phyloP scores from a whole-genome alignment of 441 rosid genomes.

The Gossypium gossypioides region DNA sequence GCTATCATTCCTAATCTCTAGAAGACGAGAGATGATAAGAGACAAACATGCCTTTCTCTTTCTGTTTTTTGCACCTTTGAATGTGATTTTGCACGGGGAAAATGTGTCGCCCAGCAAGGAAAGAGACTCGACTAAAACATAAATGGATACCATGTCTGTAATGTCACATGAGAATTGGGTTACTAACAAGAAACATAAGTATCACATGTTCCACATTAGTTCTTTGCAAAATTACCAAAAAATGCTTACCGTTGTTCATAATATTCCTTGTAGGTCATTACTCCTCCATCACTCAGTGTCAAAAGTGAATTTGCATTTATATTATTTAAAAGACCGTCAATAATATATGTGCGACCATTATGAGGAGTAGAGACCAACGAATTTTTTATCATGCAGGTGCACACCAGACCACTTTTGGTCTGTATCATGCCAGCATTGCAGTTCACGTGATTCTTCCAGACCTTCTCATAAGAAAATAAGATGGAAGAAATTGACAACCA shows the following conservation, averaged over 20 bases:
- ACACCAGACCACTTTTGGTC: constrained; percentile 41
- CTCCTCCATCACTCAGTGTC: constrained; percentile 31
- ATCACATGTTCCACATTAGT: background rate
- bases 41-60: constrained; percentile 43
- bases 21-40: background rate
- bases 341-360: constrained; percentile 48
- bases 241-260: constrained; percentile 36
- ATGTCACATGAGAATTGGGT: background rate
- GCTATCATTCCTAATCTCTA: background rate
- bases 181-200: background rate
- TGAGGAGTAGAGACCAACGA: constrained; percentile 77
- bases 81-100: constrained; percentile 47
- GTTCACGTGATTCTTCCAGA: constrained; percentile 18
- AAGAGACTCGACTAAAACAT: constrained; percentile 25
- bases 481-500: constrained; percentile 51
- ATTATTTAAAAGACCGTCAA: constrained; percentile 32
- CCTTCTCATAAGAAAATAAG: constrained; percentile 21
- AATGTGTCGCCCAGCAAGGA: constrained; percentile 50
- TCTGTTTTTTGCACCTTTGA: constrained; percentile 29
- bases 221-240: background rate
- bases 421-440: constrained; percentile 31
- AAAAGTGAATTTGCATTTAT: constrained; percentile 44
- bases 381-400: constrained; percentile 45
- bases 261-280: constrained; percentile 42
- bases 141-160: constrained; percentile 52